Evolutionary conservation across 805 yeast genomes (phyloP), one percentile per base, ranked within the genome.

Genomic region (Diddensiella transvaalensis): DNA sequence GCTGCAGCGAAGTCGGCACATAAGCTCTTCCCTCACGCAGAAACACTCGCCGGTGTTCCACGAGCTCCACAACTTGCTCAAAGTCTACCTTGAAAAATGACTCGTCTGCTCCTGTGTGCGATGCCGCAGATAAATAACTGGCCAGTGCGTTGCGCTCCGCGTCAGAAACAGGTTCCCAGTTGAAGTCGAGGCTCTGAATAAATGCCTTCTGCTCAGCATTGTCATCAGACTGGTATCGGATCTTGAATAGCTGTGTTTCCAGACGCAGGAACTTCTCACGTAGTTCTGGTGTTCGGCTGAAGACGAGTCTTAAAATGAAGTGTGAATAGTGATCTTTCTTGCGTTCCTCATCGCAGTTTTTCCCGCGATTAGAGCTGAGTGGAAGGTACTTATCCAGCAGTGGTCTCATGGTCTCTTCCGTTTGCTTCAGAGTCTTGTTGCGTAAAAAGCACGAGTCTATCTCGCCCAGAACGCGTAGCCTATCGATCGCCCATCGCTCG

Each of bases 401-500:
- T 1, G 95, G 93, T 55, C 78, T 79, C 56, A 91, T 70, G 2
- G 77, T 69, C 6, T 69, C 61, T 56, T 84, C 91, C 30, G 80
- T 78, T 49, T 89, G 96, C 55, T 77, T 78, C 41, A 77, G 61
- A 1, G 76, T 65, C 59, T 81, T 80, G 51, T 82, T 81, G 57
- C 95, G 74, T 21, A 83, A 79, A 38, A 76, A 60, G 54, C 85
- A 79, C 1, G 87, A 77, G 60, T 91, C 97, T 44, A 93, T 83
- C 62, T 88, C 96, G 47, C 89, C 77, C 50, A 93, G 72, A 5
- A 93, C 79, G 61, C 84, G 82, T 53, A 91, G 73, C 51, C 99
- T 71, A 61, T 91, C 98, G 47, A 93, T 83, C 3, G 98, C 98
- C 96, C 97, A 93, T 3, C 76, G 74, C 68, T 93, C 99, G 66